phyloP scores from a whole-genome alignment of 768 basidiomycete species.

The Mycena haematopus region DNA sequence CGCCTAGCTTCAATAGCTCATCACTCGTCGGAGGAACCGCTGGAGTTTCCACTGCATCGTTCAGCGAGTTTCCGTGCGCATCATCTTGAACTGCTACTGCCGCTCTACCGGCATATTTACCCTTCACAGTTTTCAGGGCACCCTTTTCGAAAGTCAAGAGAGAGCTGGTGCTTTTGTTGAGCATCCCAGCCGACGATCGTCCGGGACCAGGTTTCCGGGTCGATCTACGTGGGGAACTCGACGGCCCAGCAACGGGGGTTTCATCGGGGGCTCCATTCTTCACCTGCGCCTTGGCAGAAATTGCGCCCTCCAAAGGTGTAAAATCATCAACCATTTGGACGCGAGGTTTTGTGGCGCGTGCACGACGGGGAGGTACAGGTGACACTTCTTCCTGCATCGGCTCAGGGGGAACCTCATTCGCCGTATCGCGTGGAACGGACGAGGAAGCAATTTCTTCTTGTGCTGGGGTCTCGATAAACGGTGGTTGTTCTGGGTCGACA shows the following conservation, averaged over 20 bases:
- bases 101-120: slow-evolving; percentile 39
- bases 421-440: background rate
- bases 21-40: slow-evolving; percentile 41
- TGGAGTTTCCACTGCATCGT: slow-evolving; percentile 3
- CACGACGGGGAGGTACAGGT: slow-evolving; percentile 49
- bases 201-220: slow-evolving; percentile 54
- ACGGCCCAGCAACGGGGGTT: slow-evolving; percentile 17
- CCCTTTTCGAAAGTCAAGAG: slow-evolving; percentile 62
- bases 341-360: slow-evolving; percentile 56
- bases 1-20: slow-evolving; percentile 60
- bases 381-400: background rate
- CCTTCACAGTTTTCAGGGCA: slow-evolving; percentile 55
- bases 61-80: slow-evolving; percentile 25
- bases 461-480: background rate
- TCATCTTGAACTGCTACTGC: slow-evolving; percentile 26
- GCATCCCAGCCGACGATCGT: slow-evolving; percentile 53
- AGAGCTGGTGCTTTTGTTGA: slow-evolving; percentile 53
- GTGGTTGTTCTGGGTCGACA: slow-evolving; percentile 19
- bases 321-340: slow-evolving; percentile 60
- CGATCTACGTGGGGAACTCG: slow-evolving; percentile 19
- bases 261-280: slow-evolving; percentile 27
- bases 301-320: slow-evolving; percentile 45
- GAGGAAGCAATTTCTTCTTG: background rate
- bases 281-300: slow-evolving; percentile 57
- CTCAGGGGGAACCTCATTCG: background rate